Evolutionary conservation across 1,139 yeast species (phyloP).

Genomic region (Nakaseomyces glabratus): DNA sequence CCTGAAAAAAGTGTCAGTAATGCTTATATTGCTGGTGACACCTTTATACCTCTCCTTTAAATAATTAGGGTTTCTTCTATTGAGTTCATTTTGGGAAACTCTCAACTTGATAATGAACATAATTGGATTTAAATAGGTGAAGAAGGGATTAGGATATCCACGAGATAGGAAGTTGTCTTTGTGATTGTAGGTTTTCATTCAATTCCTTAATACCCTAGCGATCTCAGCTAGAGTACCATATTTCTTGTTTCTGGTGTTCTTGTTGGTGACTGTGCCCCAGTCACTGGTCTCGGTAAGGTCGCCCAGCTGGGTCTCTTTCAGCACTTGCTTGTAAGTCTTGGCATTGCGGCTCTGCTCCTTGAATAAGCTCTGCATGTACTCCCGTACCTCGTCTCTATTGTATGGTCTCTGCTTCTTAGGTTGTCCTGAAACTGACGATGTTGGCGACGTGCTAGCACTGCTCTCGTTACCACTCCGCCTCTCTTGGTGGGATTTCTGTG

Average conservation of each 20-base stretch:
- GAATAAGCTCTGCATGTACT: conserved; percentile 19
- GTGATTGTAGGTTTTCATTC: no score
- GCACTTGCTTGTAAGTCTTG: conserved; percentile 5
- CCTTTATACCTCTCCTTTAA: no score
- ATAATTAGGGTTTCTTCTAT: no score
- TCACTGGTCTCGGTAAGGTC: conserved; percentile 14
- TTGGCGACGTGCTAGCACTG: conserved; percentile 4
- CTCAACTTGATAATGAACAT: no score
- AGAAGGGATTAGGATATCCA: no score
- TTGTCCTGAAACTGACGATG: conserved; percentile 5
- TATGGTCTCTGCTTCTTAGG: conserved; percentile 17
- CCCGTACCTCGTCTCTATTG: conserved; percentile 25
- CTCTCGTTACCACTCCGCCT: not conserved
- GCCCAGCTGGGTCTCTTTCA: conserved; percentile 3
- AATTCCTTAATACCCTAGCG: conserved; percentile 20
- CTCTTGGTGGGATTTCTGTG: not conserved
- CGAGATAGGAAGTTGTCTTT: no score
- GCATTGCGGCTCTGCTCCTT: conserved; percentile 11
- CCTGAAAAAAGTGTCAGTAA: no score
- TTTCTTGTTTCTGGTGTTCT: conserved; percentile 25
- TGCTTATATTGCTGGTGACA: no score
- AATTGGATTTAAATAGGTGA: no score
- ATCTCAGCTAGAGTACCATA: conserved; percentile 25
- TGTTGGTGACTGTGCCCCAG: conserved; percentile 27
- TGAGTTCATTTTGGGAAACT: no score